phyloP scores from a whole-genome alignment of 306 rosid species.

The Trichosanthes cucumerina region DNA sequence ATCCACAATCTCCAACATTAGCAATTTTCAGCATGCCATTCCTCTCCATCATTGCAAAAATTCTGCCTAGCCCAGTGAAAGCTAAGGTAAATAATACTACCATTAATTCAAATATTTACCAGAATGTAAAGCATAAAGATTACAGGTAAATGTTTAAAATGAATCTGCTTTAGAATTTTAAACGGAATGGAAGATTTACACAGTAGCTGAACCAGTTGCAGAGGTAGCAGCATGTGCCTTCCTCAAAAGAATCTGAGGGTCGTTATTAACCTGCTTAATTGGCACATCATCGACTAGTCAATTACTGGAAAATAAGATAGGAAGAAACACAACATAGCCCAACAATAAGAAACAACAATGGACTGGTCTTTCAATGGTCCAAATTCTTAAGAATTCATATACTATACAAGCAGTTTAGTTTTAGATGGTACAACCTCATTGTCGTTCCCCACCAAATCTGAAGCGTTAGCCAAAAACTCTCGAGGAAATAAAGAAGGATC shows the following conservation, averaged over 20 bases:
- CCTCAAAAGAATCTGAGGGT: slow-evolving; percentile 67
- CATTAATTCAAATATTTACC: not conserved
- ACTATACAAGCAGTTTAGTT: not conserved
- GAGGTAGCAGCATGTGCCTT: slow-evolving; percentile 90
- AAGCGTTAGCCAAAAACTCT: slow-evolving; percentile 65
- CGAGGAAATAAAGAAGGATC: slow-evolving; percentile 84
- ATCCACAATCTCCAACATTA: slow-evolving; percentile 89
- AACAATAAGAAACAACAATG: not conserved
- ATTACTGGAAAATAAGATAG: not conserved
- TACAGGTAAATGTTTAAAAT: not conserved
- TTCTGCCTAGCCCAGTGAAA: slow-evolving; percentile 29
- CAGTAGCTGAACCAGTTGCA: slow-evolving; percentile 85
- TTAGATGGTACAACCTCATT: slow-evolving; percentile 44
- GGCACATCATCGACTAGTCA: slow-evolving; percentile 15
- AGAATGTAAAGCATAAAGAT: not conserved
- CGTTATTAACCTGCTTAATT: slow-evolving; percentile 55
- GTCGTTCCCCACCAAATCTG: slow-evolving; percentile 39
- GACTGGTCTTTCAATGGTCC: not conserved
- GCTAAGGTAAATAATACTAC: slow-evolving; percentile 2
- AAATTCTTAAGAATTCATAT: not conserved
- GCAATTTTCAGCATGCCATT: slow-evolving; percentile 76
- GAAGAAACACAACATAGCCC: not conserved
- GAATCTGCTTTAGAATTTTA: not conserved
- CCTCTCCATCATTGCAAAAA: slow-evolving; percentile 74
- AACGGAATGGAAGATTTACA: slow-evolving; percentile 35